These are phyloP conservation scores for Fusarium nanum DNA, from an alignment of 2,329 filamentous ascomycete species.

Conservation along the genomic window DNA sequence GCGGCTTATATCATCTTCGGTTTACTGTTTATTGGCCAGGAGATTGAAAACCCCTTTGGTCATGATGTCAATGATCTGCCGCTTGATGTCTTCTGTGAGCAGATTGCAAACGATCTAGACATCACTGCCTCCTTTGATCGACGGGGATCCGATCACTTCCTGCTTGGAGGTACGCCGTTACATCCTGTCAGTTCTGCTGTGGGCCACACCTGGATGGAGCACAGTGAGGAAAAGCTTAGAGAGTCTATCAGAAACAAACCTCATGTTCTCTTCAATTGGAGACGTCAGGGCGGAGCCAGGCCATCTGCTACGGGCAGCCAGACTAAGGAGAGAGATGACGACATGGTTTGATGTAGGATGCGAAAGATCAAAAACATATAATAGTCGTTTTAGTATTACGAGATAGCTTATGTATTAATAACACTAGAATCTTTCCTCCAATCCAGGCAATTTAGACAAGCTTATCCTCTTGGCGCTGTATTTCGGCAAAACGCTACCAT, in stretches of 20 bases:
- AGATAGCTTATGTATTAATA: not conserved
- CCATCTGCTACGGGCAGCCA: not conserved
- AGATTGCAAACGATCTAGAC: conserved; percentile 79
- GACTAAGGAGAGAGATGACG: not conserved
- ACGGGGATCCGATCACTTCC: conserved; percentile 46
- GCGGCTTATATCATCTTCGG: conserved; percentile 87
- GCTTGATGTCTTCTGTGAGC: conserved; percentile 79
- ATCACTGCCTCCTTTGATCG: conserved; percentile 69
- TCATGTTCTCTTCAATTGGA: conserved; percentile 49
- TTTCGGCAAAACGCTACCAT: not conserved
- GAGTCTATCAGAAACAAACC: conserved; percentile 56
- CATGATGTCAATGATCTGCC: conserved; percentile 85
- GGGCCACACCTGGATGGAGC: conserved; percentile 53
- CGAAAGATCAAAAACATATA: not conserved
- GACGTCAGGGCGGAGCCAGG: not conserved
- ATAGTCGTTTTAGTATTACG: not conserved
- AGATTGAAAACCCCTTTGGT: conserved; percentile 89
- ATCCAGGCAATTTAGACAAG: not conserved
- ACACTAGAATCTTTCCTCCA: not conserved
- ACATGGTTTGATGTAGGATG: not conserved
- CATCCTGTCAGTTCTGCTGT: conserved; percentile 62
- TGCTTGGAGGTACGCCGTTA: conserved; percentile 57
- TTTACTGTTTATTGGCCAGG: conserved; percentile 77
- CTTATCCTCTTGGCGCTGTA: not conserved
- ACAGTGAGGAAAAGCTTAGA: conserved; percentile 54